These are phyloP conservation scores for Arabis alpina DNA, from an alignment of 345 rosid genomes.

Conservation along the genomic window DNA sequence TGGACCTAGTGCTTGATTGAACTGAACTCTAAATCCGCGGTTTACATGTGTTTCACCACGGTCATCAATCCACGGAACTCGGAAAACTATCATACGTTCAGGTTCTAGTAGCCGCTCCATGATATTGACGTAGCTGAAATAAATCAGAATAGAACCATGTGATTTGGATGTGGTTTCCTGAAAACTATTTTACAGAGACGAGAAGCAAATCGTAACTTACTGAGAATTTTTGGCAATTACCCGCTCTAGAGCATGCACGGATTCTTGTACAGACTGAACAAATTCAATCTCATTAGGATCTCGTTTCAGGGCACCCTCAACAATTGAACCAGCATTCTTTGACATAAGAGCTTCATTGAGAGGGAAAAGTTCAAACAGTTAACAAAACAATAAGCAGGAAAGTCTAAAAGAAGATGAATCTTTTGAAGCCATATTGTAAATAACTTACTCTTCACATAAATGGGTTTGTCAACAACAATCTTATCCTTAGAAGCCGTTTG, in stretches of 20 bases:
- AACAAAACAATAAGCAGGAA: conserved; percentile 33
- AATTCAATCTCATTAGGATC: conserved; percentile 97
- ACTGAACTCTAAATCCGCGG: conserved; percentile 95
- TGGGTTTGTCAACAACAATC: conserved; percentile 83
- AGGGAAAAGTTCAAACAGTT: conserved; percentile 25
- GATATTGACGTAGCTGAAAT: conserved; percentile 85
- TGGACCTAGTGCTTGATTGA: conserved; percentile 94
- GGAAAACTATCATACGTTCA: conserved; percentile 86
- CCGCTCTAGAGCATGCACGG: conserved; percentile 95
- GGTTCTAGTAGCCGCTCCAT: conserved; percentile 97
- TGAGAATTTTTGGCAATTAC: conserved; percentile 94
- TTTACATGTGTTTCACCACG: conserved; percentile 97
- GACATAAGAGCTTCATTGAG: conserved; percentile 96
- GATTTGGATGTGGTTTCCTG: conserved; percentile 12
- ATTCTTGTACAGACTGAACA: conserved; percentile 94
- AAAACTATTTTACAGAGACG: conserved; percentile 36
- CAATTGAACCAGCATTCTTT: conserved; percentile 96
- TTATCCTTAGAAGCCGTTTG: conserved; percentile 98
- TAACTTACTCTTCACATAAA: conserved; percentile 82
- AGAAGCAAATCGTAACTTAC: conserved; percentile 62
- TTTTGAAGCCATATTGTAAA: conserved; percentile 2
- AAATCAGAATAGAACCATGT: conserved; percentile 36
- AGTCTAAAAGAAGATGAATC: neutral
- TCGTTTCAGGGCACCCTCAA: conserved; percentile 86
- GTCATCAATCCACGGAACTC: conserved; percentile 99